phyloP scores from a whole-genome alignment of 768 basidiomycete species.

The Trametopsis cervina region DNA sequence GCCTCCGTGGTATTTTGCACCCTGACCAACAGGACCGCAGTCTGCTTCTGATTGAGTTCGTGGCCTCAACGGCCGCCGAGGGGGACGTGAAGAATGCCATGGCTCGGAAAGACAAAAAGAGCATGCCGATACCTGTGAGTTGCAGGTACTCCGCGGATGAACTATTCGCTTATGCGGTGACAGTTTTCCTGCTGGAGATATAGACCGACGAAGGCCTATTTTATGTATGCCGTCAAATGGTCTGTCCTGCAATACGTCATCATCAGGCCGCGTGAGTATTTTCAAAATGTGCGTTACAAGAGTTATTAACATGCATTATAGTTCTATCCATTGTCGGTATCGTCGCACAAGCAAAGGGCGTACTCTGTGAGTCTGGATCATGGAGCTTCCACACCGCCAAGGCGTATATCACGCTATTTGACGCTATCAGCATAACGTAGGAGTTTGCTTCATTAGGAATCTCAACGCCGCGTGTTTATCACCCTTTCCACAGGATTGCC shows the following conservation, averaged over 20 bases:
- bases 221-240: conserved; percentile 91
- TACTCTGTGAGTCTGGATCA: conserved; percentile 62
- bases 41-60: conserved; percentile 78
- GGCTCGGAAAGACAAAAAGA: conserved; percentile 69
- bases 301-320: conserved; percentile 11
- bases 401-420: conserved; percentile 64
- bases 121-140: conserved; percentile 63
- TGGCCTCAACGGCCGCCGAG: conserved; percentile 59
- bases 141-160: background rate
- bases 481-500: conserved; percentile 46
- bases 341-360: conserved; percentile 58
- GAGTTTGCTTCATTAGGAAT: conserved; percentile 8
- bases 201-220: conserved; percentile 82
- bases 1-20: background rate
- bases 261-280: conserved; percentile 45
- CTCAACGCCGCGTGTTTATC: background rate
- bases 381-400: conserved; percentile 56
- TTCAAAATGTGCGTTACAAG: background rate
- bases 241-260: conserved; percentile 85
- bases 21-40: conserved; percentile 26
- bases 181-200: conserved; percentile 82
- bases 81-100: conserved; percentile 64
- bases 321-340: conserved; percentile 71
- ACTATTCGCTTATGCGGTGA: background rate
- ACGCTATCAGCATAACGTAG: conserved; percentile 79